A percentile compares a stretch with the other conserved stretches of the same genome.
Evolutionary conservation across 1,284 basidiomycete genomes (phyloP).

Genomic region (Ganoderma resinaceum): DNA sequence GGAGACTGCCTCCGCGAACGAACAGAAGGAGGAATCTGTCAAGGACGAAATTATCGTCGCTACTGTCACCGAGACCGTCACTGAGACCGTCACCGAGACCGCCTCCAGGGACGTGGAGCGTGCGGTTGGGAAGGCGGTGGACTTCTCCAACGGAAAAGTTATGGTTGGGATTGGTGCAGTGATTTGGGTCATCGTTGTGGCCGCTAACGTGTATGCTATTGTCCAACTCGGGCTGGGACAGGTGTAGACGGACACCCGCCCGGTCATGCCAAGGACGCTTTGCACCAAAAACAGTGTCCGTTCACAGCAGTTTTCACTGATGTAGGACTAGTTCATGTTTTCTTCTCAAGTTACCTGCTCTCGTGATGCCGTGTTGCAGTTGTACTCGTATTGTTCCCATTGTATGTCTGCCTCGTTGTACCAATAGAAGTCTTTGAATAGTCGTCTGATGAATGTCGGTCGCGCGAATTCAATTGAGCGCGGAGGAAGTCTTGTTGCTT

Average conservation of each 20-base stretch:
- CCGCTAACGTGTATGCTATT: conserved; percentile 74
- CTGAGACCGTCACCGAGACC: conserved; percentile 1
- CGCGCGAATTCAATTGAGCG: not conserved
- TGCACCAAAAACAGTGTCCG: not conserved
- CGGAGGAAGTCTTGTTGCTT: not conserved
- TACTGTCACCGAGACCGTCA: not conserved
- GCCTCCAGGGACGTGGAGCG: conserved; percentile 4
- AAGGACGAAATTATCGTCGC: not conserved
- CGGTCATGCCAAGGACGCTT: not conserved
- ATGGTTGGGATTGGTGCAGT: conserved; percentile 58
- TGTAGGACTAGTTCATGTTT: not conserved
- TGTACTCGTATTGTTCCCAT: not conserved
- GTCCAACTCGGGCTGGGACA: conserved; percentile 48
- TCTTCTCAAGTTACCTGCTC: not conserved
- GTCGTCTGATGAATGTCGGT: not conserved
- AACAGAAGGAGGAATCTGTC: conserved; percentile 1
- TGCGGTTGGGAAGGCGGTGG: conserved; percentile 45
- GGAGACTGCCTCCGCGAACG: conserved; percentile 12
- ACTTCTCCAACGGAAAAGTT: conserved; percentile 68
- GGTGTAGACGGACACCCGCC: not conserved
- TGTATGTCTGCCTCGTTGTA: not conserved
- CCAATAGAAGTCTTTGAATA: not conserved
- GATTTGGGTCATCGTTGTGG: conserved; percentile 67
- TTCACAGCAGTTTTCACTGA: conserved; percentile 6
- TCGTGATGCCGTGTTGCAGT: not conserved